Base-by-base conservation (phyloP, 805 yeast genomes). In the Lachancea mirantina region DNA sequence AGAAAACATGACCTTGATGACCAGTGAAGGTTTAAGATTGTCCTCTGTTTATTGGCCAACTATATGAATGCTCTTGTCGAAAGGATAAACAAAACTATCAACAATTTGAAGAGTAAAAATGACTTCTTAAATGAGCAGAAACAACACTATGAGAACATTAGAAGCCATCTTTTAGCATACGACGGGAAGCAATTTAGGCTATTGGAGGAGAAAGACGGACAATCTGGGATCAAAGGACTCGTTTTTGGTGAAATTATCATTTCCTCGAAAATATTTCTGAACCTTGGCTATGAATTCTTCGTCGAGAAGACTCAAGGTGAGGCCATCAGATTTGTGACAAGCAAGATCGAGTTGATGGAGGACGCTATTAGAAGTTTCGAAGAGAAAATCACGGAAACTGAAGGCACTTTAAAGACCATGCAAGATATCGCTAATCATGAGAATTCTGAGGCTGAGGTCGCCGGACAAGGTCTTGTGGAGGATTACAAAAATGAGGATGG, bases 341-440 rank as follows among this genome's bases (percentile, higher is more conserved):
- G 46, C 19, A 46, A 53, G 36, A 30, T 52, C 14, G 23, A 19
- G 8, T 33, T 55, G 5, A 52, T 69, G 14, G 49, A 51, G 2
- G 54, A 54, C n/a, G 68, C 72, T 2, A 56, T 69, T 3, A 43
- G 40, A 7, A 68, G 68, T 35, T 63, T 72, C 30, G 49, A 55
- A 5, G 30, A 18, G 1, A 66, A 65, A 34, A 56, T 71, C 4
- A 41, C 51, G 18, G 70, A 66, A 20, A 72, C 72, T 3, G 37
- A 56, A 6, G 46, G 49, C 9, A 57, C 64, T 14, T 35, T 68
- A 29, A 38, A 42, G 19, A 34, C 52, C 13, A 26, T 62, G 19
- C 34, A 28, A 19, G 26, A 22, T 8, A 15, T 31, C 5, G 38
- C 34, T 17, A 32, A 27, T 11, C 29, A 27, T 8, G 32, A 29